These are phyloP conservation scores for Plasmodium vinckei DNA, from an alignment of 169 alveolate species.

Conservation along the genomic window DNA sequence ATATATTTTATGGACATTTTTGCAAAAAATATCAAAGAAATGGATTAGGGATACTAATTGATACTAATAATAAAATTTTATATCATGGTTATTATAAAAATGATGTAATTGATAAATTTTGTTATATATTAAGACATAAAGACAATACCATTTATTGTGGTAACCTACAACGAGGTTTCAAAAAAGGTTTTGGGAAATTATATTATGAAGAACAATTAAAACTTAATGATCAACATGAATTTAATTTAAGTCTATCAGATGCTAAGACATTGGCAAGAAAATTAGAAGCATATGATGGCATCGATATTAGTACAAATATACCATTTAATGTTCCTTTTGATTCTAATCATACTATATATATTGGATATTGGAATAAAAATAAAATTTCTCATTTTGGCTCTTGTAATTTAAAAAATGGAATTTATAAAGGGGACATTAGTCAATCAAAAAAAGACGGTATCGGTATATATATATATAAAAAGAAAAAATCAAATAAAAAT, in stretches of 20 bases:
- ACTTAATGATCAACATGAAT: slow-evolving; percentile 31
- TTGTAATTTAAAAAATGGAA: slow-evolving; percentile 70
- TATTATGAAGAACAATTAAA: slow-evolving; percentile 60
- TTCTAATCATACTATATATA: slow-evolving; percentile 52
- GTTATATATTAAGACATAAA: slow-evolving; percentile 74
- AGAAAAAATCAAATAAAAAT: slow-evolving; percentile 69
- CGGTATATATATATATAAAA: slow-evolving; percentile 69
- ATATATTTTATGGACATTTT: slow-evolving; percentile 69
- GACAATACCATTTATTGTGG: slow-evolving; percentile 75
- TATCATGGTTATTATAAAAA: slow-evolving; percentile 77
- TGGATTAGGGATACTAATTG: slow-evolving; percentile 76
- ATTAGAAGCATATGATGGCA: slow-evolving; percentile 57
- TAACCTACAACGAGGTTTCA: slow-evolving; percentile 49
- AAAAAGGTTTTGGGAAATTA: slow-evolving; percentile 77
- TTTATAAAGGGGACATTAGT: slow-evolving; percentile 75
- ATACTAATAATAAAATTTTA: slow-evolving; percentile 69
- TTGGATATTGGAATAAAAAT: slow-evolving; percentile 74
- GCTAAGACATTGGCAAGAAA: slow-evolving; percentile 47
- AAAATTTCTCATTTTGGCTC: slow-evolving; percentile 63
- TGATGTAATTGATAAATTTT: slow-evolving; percentile 72
- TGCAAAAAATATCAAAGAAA: slow-evolving; percentile 38
- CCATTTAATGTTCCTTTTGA: slow-evolving; percentile 38
- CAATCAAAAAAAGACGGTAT: slow-evolving; percentile 74
- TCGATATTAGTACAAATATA: slow-evolving; percentile 64
- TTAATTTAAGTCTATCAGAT: slow-evolving; percentile 66